phyloP scores from a whole-genome alignment of 306 rosid genomes.

The Cucurbita moschata region DNA sequence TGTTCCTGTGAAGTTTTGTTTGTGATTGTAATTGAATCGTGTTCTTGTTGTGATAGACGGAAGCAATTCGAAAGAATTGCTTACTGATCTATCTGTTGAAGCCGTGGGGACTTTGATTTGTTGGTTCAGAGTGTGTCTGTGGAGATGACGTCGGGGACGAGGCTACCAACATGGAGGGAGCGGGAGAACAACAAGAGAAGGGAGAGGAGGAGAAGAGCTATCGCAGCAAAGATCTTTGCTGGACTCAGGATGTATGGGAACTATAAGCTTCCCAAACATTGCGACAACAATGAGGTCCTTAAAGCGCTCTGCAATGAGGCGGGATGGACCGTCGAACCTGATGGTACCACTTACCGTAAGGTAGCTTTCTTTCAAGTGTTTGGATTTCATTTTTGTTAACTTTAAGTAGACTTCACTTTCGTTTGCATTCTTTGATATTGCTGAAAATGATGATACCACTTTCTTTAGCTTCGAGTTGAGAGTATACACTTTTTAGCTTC shows the following conservation, averaged over 20 bases:
- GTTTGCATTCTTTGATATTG: background rate
- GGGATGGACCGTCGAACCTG: slow-evolving; percentile 74
- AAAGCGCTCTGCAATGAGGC: slow-evolving; percentile 87
- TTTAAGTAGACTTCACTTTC: background rate
- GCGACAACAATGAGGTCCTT: slow-evolving; percentile 92
- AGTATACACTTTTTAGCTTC: background rate
- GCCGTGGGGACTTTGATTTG: slow-evolving; percentile 2
- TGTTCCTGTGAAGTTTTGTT: background rate
- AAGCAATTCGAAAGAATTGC: background rate
- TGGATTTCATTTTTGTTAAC: background rate
- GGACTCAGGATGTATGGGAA: slow-evolving; percentile 78
- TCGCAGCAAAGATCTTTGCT: slow-evolving; percentile 70
- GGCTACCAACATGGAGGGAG: slow-evolving; percentile 82
- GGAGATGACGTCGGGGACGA: slow-evolving; percentile 65
- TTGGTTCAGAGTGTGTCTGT: background rate
- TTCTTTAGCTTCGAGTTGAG: background rate
- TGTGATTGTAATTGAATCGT: background rate
- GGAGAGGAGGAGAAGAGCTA: slow-evolving; percentile 69
- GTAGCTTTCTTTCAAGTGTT: slow-evolving; percentile 16
- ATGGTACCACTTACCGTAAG: slow-evolving; percentile 87
- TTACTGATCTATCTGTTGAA: slow-evolving; percentile 2
- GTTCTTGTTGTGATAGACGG: background rate
- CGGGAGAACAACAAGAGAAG: slow-evolving; percentile 82
- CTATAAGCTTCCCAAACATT: slow-evolving; percentile 80
- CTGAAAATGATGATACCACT: background rate